Evolutionary conservation across 75 land plant species (phyloP).

Genomic region (Pinus tabuliformis): DNA sequence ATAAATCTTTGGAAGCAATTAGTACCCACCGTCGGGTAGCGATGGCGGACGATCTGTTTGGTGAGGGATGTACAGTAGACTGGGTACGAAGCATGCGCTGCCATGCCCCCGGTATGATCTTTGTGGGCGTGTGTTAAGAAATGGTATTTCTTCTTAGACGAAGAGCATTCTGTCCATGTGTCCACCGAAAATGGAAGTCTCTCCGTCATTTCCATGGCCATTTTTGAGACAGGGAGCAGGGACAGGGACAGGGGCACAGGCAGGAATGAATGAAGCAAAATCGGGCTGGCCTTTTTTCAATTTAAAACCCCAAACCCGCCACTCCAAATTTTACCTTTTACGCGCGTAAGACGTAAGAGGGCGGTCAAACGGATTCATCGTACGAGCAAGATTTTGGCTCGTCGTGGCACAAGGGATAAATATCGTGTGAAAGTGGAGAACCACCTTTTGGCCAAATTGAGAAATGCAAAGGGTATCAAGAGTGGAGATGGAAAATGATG

Average conservation of each 20-base stretch:
- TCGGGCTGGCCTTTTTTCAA: background rate
- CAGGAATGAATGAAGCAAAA: background rate
- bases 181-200: slow-evolving; percentile 65
- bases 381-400: too few species aligned
- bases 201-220: slow-evolving; percentile 27
- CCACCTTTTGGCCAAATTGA: too few species aligned
- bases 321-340: background rate
- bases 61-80: slow-evolving; percentile 68
- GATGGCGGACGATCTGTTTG: slow-evolving; percentile 33
- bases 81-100: slow-evolving; percentile 30
- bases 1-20: background rate
- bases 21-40: slow-evolving; percentile 35
- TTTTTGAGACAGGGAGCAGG: background rate
- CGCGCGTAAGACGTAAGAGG: background rate
- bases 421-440: too few species aligned
- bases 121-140: slow-evolving; percentile 92
- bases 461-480: too few species aligned
- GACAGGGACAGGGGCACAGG: background rate
- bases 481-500: too few species aligned
- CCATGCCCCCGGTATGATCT: slow-evolving; percentile 59
- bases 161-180: slow-evolving; percentile 44
- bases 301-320: background rate
- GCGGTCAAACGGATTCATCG: too few species aligned
- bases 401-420: too few species aligned
- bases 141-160: slow-evolving; percentile 47